Conservation (phyloP, 129 eudicot species). For the Tagetes erecta region DNA sequence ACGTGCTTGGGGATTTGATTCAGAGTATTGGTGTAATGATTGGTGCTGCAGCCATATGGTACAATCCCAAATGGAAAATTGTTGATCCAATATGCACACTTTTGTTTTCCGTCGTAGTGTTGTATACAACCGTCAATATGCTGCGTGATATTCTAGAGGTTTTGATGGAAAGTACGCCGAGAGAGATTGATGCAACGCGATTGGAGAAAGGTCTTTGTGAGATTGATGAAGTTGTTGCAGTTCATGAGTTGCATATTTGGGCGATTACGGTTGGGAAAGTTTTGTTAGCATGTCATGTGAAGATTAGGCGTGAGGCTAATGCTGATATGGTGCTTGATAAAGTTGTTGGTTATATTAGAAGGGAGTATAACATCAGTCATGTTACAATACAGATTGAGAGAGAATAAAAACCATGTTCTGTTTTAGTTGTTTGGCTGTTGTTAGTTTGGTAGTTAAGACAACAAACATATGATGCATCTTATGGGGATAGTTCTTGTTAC, state of each 20-base stretch:
- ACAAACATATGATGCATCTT: not conserved
- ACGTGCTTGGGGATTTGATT: constrained; percentile 65
- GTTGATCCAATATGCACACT: constrained; percentile 69
- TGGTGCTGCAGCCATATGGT: constrained; percentile 68
- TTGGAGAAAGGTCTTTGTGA: constrained; percentile 60
- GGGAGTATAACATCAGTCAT: constrained; percentile 69
- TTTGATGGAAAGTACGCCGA: constrained; percentile 75
- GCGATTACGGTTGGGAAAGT: constrained; percentile 74
- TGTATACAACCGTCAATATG: constrained; percentile 70
- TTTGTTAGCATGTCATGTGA: constrained; percentile 69
- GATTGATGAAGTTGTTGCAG: constrained; percentile 67
- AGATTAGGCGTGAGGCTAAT: constrained; percentile 56
- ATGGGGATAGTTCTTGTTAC: not conserved
- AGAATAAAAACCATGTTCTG: constrained; percentile 3
- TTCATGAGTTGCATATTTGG: constrained; percentile 81
- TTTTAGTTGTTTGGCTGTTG: not conserved
- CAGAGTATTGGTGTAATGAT: constrained; percentile 78
- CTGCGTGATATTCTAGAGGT: constrained; percentile 63
- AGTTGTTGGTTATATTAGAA: constrained; percentile 56
- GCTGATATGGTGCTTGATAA: constrained; percentile 66
- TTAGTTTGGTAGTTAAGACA: not conserved
- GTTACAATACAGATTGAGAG: constrained; percentile 69
- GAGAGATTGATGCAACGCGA: constrained; percentile 68
- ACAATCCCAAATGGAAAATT: constrained; percentile 57
- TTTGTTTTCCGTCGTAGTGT: constrained; percentile 53